A percentile compares a stretch with the other conserved stretches of the same genome.
Evolutionary conservation across 306 rosid species (phyloP).

Genomic region (Albizia julibrissin): DNA sequence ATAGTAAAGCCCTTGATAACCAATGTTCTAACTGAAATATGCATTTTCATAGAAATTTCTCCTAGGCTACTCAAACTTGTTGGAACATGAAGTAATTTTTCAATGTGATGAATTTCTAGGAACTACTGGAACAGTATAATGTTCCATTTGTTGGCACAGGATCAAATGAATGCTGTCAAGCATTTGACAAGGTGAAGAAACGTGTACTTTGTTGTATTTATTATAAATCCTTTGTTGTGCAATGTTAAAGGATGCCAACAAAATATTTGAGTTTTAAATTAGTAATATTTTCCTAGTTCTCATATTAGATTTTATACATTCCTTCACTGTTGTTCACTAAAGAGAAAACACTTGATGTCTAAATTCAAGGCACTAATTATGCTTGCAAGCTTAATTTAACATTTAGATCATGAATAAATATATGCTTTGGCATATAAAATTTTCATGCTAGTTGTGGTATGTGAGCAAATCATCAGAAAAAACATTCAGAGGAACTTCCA

Average conservation of each 20-base stretch:
- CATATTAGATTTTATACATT: conserved; percentile 15
- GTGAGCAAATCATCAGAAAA: conserved; percentile 21
- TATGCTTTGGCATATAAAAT: conserved; percentile 1
- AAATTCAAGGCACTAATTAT: neutral
- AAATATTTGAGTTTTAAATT: conserved; percentile 13
- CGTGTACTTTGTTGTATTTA: conserved; percentile 12
- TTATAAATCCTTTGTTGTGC: neutral
- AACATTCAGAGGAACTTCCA: conserved; percentile 2
- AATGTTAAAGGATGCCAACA: neutral
- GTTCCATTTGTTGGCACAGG: conserved; percentile 95
- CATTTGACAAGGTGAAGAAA: conserved; percentile 83
- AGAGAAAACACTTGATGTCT: conserved; percentile 3
- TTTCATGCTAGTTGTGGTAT: conserved; percentile 11
- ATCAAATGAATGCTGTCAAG: conserved; percentile 77
- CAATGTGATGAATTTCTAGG: conserved; percentile 53
- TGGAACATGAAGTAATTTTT: conserved; percentile 19
- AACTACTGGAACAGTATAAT: conserved; percentile 73
- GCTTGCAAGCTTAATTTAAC: conserved; percentile 1
- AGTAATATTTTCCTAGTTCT: conserved; percentile 8
- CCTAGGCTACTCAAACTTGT: conserved; percentile 5
- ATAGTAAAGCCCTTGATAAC: conserved; percentile 16
- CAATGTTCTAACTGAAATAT: neutral
- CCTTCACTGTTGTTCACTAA: neutral
- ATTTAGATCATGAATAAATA: conserved; percentile 2
- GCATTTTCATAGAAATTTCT: conserved; percentile 7